phyloP scores from a whole-genome alignment of 495 filamentous ascomycete species.

The Ascodesmis nigricans region DNA sequence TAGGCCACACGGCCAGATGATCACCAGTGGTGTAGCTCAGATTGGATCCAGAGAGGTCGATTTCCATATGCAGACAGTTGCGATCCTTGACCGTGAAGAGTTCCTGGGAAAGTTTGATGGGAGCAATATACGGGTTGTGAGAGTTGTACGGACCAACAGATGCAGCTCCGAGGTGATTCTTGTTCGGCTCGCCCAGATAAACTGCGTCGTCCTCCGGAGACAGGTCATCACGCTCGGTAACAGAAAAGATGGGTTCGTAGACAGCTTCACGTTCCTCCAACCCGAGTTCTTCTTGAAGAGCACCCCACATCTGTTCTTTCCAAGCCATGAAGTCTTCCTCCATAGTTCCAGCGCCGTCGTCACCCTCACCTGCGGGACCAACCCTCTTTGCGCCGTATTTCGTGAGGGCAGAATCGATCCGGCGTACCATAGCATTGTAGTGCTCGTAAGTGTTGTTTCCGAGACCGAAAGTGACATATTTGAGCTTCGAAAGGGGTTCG shows the following conservation, averaged over 20 bases:
- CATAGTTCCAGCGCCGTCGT: conserved; percentile 97
- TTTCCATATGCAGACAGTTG: conserved; percentile 94
- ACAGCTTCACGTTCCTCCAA: conserved; percentile 88
- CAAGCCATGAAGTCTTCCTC: conserved; percentile 98
- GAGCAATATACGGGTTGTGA: conserved; percentile 92
- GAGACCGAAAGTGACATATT: conserved; percentile 86
- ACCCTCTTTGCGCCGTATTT: conserved; percentile 69
- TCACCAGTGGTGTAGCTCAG: conserved; percentile 89
- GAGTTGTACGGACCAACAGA: conserved; percentile 84
- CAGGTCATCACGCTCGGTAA: conserved; percentile 54
- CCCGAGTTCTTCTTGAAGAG: conserved; percentile 54
- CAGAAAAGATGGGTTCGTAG: conserved; percentile 80
- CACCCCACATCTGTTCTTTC: conserved; percentile 98
- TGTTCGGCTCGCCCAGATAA: conserved; percentile 91
- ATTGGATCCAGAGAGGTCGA: conserved; percentile 70
- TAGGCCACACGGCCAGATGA: conserved; percentile 94
- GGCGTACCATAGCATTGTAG: conserved; percentile 96
- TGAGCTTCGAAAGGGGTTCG: conserved; percentile 57
- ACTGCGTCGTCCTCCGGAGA: conserved; percentile 61
- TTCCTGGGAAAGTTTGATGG: conserved; percentile 74
- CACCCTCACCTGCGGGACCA: conserved; percentile 77
- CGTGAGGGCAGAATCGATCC: conserved; percentile 54
- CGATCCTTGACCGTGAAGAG: conserved; percentile 77
- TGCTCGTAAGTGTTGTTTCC: conserved; percentile 99
- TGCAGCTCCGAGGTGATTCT: conserved; percentile 70